Conservation (phyloP, 306 rosid genomes). For the Dalbergia oliveri region DNA sequence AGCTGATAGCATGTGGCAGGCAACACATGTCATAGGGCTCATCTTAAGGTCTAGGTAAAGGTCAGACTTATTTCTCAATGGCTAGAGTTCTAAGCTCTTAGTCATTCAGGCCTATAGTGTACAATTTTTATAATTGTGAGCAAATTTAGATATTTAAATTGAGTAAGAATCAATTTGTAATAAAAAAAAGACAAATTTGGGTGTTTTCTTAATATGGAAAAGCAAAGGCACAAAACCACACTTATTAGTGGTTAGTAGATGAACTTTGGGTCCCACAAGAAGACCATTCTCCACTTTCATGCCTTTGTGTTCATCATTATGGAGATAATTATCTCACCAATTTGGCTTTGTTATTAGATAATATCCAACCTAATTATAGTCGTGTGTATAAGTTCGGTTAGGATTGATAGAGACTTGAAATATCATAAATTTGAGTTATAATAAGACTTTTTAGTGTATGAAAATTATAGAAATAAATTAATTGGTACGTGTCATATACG, state of each 20-base stretch:
- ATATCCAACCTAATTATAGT: conserved; percentile 28
- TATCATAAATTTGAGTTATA: not conserved
- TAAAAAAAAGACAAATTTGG: too few relatives aligned
- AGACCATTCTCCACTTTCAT: conserved; percentile 1
- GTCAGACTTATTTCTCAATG: too few relatives aligned
- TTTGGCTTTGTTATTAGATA: conserved; percentile 1
- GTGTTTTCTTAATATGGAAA: too few relatives aligned
- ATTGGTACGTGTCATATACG: not conserved
- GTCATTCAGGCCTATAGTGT: too few relatives aligned
- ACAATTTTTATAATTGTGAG: too few relatives aligned
- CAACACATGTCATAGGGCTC: too few relatives aligned
- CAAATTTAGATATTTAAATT: too few relatives aligned
- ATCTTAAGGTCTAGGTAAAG: too few relatives aligned
- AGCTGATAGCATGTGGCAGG: too few relatives aligned
- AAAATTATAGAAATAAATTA: not conserved
- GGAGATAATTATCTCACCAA: conserved; percentile 24
- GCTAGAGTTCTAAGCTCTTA: too few relatives aligned
- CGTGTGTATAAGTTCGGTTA: conserved; percentile 2
- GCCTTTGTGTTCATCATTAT: conserved; percentile 18
- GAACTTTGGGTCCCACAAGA: conserved; percentile 21
- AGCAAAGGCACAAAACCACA: not conserved
- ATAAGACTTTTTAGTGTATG: not conserved
- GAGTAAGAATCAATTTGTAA: too few relatives aligned
- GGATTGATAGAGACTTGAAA: conserved; percentile 28
- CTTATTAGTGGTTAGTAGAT: not conserved